Percentiles rank a stretch among this genome's conserved stretches.
phyloP scores from a whole-genome alignment of 306 rosid species.

The Prosopis cineraria region DNA sequence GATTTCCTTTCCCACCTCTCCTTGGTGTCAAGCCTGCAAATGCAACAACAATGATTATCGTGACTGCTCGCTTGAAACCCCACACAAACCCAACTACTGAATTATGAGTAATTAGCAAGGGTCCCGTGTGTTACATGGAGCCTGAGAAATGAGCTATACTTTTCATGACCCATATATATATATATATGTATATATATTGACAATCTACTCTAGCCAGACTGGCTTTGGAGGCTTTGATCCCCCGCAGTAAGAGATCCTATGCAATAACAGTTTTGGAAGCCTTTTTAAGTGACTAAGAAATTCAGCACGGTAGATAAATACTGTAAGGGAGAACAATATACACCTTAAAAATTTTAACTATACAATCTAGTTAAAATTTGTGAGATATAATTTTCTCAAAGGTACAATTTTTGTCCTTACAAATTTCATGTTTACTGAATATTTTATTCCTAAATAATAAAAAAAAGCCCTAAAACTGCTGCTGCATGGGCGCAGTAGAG shows the following conservation, averaged over 20 bases:
- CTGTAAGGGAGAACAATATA: background rate
- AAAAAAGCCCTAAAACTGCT: too few relatives aligned
- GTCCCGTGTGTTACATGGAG: background rate
- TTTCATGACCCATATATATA: background rate
- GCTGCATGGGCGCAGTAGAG: too few relatives aligned
- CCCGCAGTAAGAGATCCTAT: background rate
- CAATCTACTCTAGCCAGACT: background rate
- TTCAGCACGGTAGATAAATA: background rate
- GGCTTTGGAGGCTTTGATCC: background rate
- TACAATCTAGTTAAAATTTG: background rate
- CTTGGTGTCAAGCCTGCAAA: conserved; percentile 74
- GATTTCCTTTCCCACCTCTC: conserved; percentile 92
- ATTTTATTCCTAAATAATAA: too few relatives aligned
- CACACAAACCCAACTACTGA: background rate
- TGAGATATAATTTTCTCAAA: background rate
- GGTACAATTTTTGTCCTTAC: background rate
- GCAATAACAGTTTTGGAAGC: background rate
- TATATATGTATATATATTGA: too few relatives aligned
- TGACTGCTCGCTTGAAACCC: background rate
- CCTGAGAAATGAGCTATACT: background rate
- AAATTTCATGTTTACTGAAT: background rate
- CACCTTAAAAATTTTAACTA: background rate
- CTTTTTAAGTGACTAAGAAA: background rate
- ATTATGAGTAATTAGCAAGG: background rate
- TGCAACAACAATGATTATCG: conserved; percentile 15